Evolutionary conservation across 2,329 filamentous ascomycete species (phyloP).

Genomic region (Ascocoryne sarcoides): DNA sequence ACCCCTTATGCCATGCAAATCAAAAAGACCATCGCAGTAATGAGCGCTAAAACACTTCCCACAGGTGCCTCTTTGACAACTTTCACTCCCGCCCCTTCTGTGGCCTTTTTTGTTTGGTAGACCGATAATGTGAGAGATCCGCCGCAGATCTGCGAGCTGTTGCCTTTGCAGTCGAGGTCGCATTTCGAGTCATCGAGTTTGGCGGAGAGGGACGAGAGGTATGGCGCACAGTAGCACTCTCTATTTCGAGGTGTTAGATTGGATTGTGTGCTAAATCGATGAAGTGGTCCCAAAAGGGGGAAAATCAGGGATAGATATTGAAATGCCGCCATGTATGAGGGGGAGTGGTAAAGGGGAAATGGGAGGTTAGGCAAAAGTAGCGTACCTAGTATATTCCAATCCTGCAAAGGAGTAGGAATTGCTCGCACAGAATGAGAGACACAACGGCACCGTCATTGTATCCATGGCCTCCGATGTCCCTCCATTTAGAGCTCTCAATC

Average conservation of each 20-base stretch:
- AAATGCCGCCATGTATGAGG: no score
- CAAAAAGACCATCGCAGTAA: constrained; percentile 19
- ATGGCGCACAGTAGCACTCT: constrained; percentile 52
- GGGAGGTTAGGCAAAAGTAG: constrained; percentile 1
- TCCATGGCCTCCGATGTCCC: constrained; percentile 12
- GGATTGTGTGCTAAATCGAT: not conserved
- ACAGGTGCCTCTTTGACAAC: constrained; percentile 12
- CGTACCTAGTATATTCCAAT: constrained; percentile 24
- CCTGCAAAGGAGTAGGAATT: constrained; percentile 19
- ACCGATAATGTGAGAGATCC: constrained; percentile 42
- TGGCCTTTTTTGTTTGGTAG: constrained; percentile 27
- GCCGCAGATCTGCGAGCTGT: constrained; percentile 43
- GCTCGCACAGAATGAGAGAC: constrained; percentile 15
- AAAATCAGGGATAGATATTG: no score
- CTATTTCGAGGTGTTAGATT: constrained; percentile 26
- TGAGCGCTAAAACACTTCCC: constrained; percentile 18
- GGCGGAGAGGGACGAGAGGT: constrained; percentile 38
- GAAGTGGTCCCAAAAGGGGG: no score
- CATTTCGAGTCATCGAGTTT: constrained; percentile 41
- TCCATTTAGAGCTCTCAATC: constrained; percentile 15
- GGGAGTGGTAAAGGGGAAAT: not conserved
- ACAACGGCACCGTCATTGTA: constrained; percentile 20
- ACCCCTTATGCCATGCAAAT: constrained; percentile 16
- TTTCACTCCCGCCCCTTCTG: constrained; percentile 12
- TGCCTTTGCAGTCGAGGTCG: constrained; percentile 44